Base-by-base conservation (phyloP, 2,329 filamentous ascomycete genomes). In the Fusarium drepaniforme region DNA sequence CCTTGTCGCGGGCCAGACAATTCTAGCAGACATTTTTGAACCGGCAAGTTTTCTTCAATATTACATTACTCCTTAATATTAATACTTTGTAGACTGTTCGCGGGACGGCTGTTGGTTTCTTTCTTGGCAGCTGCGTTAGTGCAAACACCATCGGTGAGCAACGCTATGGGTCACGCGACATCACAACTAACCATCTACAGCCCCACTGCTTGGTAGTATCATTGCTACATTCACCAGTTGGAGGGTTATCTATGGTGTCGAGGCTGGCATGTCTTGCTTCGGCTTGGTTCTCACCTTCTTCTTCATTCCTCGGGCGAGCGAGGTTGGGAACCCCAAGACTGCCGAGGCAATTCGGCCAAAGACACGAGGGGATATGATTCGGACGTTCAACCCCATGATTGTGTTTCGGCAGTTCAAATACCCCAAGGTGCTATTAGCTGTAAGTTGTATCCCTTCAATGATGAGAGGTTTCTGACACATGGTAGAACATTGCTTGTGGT, bases 141-240 rank as follows among this genome's bases (percentile, higher is more conserved):
- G 72, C 77, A 5, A 79, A 79, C 28, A 71, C 75, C 0, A 79
- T 79, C 30, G 77, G 77, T 79, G 21, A 68, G 77, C n/a, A 35
- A 23, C 18, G 1, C 3, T 2, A 9, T 4, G 1, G 3, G 35
- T 23, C 21, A 8, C 15, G 3, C 13, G 3, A 44, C 35, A 2
- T 5, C 8, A 7, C 9, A 3, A 59, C 66, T 74, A 49, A 76
- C 5, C 5, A 25, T 21, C 2, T 9, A 0, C 3, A 79, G 77
- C 77, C 9, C 77, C 77, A 2, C 53, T 79, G 12, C 28, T 80
- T 0, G 79, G 79, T 8, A 80, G 79, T 42, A 61, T 80, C 16
- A 80, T 80, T 16, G 78, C 77, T 0, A 80, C 79, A 0, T 80
- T 70, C 15, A 74, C 79, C 3, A 79, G 77, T 18, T 80, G 79